phyloP scores from a whole-genome alignment of 495 filamentous ascomycete genomes.

The Gamarada debralockiae region DNA sequence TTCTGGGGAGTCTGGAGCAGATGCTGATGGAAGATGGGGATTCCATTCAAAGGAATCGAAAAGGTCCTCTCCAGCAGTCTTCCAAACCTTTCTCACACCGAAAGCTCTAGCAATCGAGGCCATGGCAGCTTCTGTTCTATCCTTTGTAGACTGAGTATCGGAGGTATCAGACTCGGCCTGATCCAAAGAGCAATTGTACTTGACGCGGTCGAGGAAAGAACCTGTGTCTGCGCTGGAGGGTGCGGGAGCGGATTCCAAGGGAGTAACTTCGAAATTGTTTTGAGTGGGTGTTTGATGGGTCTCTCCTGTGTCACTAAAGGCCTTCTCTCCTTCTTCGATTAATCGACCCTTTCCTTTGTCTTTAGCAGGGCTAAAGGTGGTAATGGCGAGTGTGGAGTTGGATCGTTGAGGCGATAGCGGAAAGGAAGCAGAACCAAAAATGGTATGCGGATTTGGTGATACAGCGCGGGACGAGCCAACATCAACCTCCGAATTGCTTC shows the following conservation, averaged over 20 bases:
- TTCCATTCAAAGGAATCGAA: slow-evolving; percentile 20
- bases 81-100: background rate
- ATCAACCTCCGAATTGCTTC: background rate
- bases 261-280: background rate
- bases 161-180: background rate
- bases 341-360: too few relatives aligned
- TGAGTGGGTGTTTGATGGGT: background rate
- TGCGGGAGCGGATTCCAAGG: background rate
- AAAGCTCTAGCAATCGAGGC: background rate
- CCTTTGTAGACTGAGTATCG: background rate
- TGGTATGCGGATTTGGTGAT: background rate
- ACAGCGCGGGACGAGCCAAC: background rate
- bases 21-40: slow-evolving; percentile 8
- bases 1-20: slow-evolving; percentile 21
- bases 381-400: background rate
- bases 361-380: too few relatives aligned
- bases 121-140: background rate
- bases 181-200: background rate
- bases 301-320: too few relatives aligned
- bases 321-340: too few relatives aligned
- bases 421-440: background rate
- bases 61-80: background rate
- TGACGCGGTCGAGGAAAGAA: too few relatives aligned
- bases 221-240: too few relatives aligned
- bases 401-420: background rate